Base-by-base conservation (phyloP, 2,329 filamentous ascomycete genomes). In the Diaporthe vexans region DNA sequence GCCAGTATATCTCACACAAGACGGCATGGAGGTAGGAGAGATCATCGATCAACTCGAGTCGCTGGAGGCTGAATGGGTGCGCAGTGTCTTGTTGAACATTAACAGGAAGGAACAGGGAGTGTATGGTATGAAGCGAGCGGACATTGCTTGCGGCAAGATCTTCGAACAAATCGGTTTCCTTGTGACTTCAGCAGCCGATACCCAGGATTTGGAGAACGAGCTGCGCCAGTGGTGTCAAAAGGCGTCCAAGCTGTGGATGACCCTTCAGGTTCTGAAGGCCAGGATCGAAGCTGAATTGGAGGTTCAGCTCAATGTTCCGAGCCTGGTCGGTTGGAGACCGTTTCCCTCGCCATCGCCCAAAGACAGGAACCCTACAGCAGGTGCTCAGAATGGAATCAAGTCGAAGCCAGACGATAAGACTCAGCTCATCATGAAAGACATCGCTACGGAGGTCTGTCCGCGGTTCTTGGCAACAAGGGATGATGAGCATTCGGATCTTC, bases 51-150 rank as follows among this genome's bases (percentile, higher is more conserved):
- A 21, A 1, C 10, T 54, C 21, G 15, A 24, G 6, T 19, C 19
- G 11, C 6, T 19, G 21, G 29, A 68, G 11, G 33, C 63, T 5
- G 33, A 68, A 6, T 48, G 29, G 48, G n/a, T 68, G 33, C 63
- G 63, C 21, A 68, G 63, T 35, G 13, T 68, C 11, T 29, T 68
- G 13, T n/a, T 68, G 17, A 68, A 54, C 11, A 56, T 54, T 19
- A 13, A 68, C 1, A 19, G 6, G n/a, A 40, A 54, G 29, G 21
- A 6, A 10, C 63, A 68, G 11, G 29, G 0, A 4, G n/a, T 13
- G 6, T 26, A 43, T 21, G 48, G 63, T 10, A 15, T 40, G 29
- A 29, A 21, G 5, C 48, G 63, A 17, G 48, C n/a, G 0, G 24
- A 54, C 46, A 52, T 26, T 17, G 29, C 48, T 10, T 9, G 13